Base-by-base conservation (phyloP, 1,139 yeast species). In the Candida sanyaensis region DNA sequence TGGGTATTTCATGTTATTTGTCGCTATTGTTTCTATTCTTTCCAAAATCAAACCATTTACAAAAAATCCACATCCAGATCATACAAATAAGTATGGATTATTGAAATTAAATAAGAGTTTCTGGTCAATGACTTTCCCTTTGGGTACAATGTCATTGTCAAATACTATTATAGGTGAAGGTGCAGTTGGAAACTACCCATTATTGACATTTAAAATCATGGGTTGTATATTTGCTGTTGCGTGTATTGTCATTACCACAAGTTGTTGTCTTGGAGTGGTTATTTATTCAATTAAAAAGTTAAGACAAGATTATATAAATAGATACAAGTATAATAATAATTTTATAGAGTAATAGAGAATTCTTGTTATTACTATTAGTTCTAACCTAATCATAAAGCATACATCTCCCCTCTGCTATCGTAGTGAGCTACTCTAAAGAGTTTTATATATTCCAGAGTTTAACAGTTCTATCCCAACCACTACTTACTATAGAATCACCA, bases 121-220 rank as follows among this genome's bases (percentile, higher is more conserved):
- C 78, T 90, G 96, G 96, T 83, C 91, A 29, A 81, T 88, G 75
- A 87, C 96, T 52, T 91, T 91, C 83, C 97, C 97, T 2, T 61
- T 89, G 56, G 97, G 96, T 2, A 89, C 97, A 0, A 84, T 88
- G 85, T 73, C 86, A 0, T 65, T 87, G 21, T 81, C 89, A 2
- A 78, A 82, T 55, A 64, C 72, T 21, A 78, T 80, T 55, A 61
- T 89, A 27, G 80, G 73, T 36, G 57, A 53, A 2, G 64, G 77
- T 6, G 74, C 69, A 44, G 74, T 77, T 6, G 55, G 57, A 6
- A 69, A 70, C 37, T 51, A 52, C 33, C 55, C 55, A 1, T 68
- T 83, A 55, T 61, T 61, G 37, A 80, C 83, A 3, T 86, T 86
- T 66, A 74, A 78, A 53, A 83, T 83, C 5, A 57, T 88, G 45